Base-by-base conservation (phyloP, 768 basidiomycete genomes). In the Amanita pseudoporphyria region DNA sequence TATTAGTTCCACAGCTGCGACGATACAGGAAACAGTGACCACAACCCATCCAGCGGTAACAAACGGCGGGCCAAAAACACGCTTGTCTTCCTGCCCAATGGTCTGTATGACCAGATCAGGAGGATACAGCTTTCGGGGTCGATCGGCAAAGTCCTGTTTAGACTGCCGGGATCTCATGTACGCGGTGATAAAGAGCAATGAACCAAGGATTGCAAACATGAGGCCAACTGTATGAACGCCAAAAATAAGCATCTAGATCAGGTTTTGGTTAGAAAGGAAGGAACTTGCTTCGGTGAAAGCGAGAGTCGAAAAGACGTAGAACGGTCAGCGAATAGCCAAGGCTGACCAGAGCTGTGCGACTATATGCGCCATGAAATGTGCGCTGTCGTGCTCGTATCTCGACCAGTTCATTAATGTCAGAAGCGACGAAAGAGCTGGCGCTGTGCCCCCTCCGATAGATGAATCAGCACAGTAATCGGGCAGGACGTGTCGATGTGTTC, bases 281-380 rank as follows among this genome's bases (percentile, higher is more conserved):
- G 16, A 1, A 68, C 83, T 54, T 58, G 87, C 89, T 86, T 58
- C 71, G 69, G 57, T 82, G 82, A 64, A 92, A 92, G 18, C 79
- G 67, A 28, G 60, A 58, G 58, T 90, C 84, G 55, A 92, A 93
- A n/a, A 92, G 73, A 40, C 87, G 79, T 9, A 92, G 68, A 47
- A 91, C 76, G 0, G 86, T 74, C 47, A 90, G 63, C 1, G 84
- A 74, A 58, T 85, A 88, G 0, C 86, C 83, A 2, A 93, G 71
- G 50, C 79, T 78, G 12, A 79, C 79, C 7, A 92, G 69, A 0
- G 87, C 87, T 0, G 81, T 84, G 22, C 88, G 79, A 33, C 73
- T 74, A 64, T 91, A 91, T 12, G 88, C 86, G 13, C 87, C 88
- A 46, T 90, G 77, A 59, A 89, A 90, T 0, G 89, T 92, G 36